Base-by-base conservation (phyloP, 1,284 basidiomycete genomes). In the Ustilago esculenta region DNA sequence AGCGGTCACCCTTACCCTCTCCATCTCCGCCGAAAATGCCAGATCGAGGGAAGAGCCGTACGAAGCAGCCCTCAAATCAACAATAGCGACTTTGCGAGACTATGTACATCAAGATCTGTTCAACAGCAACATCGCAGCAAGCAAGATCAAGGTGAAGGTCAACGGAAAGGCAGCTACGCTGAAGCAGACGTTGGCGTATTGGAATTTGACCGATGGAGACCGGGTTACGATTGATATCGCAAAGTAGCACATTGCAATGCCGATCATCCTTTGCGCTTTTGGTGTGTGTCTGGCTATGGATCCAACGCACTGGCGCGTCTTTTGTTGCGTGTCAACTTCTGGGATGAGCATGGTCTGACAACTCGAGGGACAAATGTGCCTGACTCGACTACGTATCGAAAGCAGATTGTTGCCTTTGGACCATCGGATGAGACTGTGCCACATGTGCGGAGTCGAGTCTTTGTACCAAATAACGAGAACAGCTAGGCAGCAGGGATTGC, bases 191-290 rank as follows among this genome's bases (percentile, higher is more conserved):
- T 49, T 81, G 33, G 80, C 77, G 10, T 61, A 68, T 42, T 81
- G 76, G 76, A 81, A 81, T 34, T 27, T 81, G 46, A 51, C 50
- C 5, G 72, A 80, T 39, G 72, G 73, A 15, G 77, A 79, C 48
- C 41, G 35, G 21, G 66, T 81, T 3, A 57, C 60, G 21, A 55
- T 79, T 15, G 59, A 50, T 29, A 18, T 80, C 7, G 57, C 21
- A 33, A 71, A 75, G 48, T 77, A 61, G 42, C 20, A 21, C 21
- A 29, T 12, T 7, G 27, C 27, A 29, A 29, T 29, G 27, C n/a
- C n/a, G n/a, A n/a, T n/a, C n/a, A n/a, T n/a, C n/a, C n/a, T n/a
- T n/a, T n/a, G n/a, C n/a, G n/a, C n/a, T n/a, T n/a, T n/a, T n/a
- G n/a, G n/a, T n/a, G n/a, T n/a, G n/a, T n/a, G n/a, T n/a, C n/a